Conservation (phyloP, 1,284 basidiomycete species). For the Boletus smithii region DNA sequence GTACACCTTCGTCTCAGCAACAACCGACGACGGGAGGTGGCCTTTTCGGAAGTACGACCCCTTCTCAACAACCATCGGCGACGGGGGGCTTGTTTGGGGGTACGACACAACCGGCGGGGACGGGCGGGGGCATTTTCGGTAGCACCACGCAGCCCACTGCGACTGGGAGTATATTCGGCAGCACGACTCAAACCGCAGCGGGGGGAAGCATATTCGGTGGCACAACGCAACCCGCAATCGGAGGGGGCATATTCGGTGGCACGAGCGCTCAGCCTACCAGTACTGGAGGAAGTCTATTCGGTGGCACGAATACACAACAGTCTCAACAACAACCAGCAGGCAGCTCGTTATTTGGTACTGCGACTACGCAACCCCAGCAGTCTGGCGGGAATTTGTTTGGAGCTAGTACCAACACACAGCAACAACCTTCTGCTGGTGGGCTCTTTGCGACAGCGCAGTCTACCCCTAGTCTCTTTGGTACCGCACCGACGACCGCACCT, state of each 20-base stretch:
- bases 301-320: slow-evolving; percentile 15
- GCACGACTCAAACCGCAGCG: slow-evolving; percentile 9
- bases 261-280: slow-evolving; percentile 13
- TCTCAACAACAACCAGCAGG: slow-evolving; percentile 19
- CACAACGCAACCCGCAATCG: too few relatives aligned
- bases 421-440: slow-evolving; percentile 13
- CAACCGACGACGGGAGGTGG: slow-evolving; percentile 18
- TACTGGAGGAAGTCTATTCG: slow-evolving; percentile 26
- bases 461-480: slow-evolving; percentile 14
- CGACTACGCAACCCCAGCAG: slow-evolving; percentile 18
- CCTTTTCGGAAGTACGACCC: slow-evolving; percentile 16
- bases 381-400: slow-evolving; percentile 28
- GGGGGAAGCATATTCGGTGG: too few relatives aligned
- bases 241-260: slow-evolving; percentile 25
- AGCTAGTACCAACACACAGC: slow-evolving; percentile 13
- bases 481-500: slow-evolving; percentile 11
- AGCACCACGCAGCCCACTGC: slow-evolving; percentile 9
- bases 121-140: slow-evolving; percentile 15
- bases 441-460: slow-evolving; percentile 20
- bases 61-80: slow-evolving; percentile 15
- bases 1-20: too few relatives aligned
- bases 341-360: slow-evolving; percentile 11
- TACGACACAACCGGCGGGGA: slow-evolving; percentile 13
- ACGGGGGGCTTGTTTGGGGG: slow-evolving; percentile 19
- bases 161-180: slow-evolving; percentile 20